These are phyloP conservation scores for Solanum sejunctum DNA, from an alignment of 257 asterid genomes.

Conservation along the genomic window DNA sequence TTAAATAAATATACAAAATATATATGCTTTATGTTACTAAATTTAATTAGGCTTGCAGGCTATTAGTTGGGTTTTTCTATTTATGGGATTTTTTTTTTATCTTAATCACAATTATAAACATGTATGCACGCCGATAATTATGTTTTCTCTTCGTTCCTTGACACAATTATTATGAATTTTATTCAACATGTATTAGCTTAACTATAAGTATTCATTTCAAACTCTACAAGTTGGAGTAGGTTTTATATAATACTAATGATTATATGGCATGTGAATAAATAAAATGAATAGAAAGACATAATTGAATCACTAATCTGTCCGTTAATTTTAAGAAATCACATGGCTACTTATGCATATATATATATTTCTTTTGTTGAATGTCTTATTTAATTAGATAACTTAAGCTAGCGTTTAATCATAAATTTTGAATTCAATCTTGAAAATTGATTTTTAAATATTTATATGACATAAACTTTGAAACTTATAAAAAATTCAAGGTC, in stretches of 20 bases:
- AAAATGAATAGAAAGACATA: neutral
- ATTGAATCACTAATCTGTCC: neutral
- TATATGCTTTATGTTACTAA: neutral
- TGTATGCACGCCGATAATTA: neutral
- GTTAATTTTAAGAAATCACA: neutral
- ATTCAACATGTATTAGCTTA: neutral
- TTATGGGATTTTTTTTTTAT: neutral
- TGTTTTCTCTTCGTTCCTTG: neutral
- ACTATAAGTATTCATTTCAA: neutral
- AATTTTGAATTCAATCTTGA: no score
- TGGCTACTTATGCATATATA: neutral
- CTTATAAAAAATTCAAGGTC: no score
- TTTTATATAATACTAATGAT: neutral
- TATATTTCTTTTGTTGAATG: neutral
- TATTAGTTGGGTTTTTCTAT: neutral
- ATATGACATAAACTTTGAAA: no score
- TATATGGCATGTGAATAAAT: neutral
- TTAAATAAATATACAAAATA: neutral
- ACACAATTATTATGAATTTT: neutral
- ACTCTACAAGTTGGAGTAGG: neutral
- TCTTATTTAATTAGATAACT: neutral
- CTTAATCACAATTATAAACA: neutral
- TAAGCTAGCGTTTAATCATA: neutral
- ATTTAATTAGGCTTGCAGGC: neutral
- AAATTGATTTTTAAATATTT: no score